Evolutionary conservation across 371 early-diverging fungal species (phyloP).

Genomic region (Zychaea mexicana): DNA sequence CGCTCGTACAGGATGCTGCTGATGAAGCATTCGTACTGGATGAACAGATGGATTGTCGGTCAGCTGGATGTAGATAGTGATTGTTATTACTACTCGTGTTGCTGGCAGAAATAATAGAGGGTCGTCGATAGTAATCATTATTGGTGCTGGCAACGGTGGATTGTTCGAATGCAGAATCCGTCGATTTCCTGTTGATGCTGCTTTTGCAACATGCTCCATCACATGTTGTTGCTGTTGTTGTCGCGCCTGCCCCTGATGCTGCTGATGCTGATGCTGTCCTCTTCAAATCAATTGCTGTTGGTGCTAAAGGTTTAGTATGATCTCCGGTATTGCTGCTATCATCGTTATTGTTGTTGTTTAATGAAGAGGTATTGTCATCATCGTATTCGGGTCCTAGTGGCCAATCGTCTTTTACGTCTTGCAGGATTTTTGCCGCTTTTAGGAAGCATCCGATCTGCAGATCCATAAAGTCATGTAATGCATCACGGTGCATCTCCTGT

Average conservation of each 20-base stretch:
- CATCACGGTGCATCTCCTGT: conserved; percentile 61
- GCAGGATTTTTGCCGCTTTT: conserved; percentile 42
- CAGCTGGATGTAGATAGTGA: background rate
- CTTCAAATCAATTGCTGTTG: too few species aligned
- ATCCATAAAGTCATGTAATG: conserved; percentile 55
- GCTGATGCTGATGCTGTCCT: too few species aligned
- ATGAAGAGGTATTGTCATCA: conserved; percentile 1
- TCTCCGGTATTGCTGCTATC: background rate
- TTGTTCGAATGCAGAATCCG: conserved; percentile 10
- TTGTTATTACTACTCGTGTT: background rate
- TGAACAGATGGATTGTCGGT: background rate
- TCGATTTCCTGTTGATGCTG: background rate
- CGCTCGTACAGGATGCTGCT: background rate
- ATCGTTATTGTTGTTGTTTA: background rate
- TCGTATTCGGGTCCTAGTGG: conserved; percentile 9
- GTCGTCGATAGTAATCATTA: background rate
- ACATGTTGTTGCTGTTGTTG: background rate
- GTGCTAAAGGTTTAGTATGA: too few species aligned
- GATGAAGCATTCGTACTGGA: background rate
- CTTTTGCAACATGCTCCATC: background rate
- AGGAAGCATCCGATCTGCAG: conserved; percentile 55
- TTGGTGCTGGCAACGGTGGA: background rate
- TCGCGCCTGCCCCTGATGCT: too few species aligned
- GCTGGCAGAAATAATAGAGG: background rate
- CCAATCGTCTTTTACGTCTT: conserved; percentile 10